Evolutionary conservation across 2,329 filamentous ascomycete species (phyloP).

Genomic region (Fusarium transvaalense): DNA sequence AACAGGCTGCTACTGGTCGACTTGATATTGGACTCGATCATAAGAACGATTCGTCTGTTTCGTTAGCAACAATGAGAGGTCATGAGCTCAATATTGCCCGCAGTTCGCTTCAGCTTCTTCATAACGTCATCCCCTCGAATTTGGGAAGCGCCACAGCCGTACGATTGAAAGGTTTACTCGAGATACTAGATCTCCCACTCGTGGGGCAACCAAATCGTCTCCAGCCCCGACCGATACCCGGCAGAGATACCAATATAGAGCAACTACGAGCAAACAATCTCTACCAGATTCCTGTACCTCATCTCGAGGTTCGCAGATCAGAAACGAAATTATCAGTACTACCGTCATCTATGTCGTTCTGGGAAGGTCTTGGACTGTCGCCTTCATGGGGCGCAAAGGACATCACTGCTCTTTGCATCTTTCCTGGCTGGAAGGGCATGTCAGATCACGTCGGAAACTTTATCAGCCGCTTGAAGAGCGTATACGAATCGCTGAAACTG

Average conservation of each 20-base stretch:
- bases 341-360: constrained; percentile 80
- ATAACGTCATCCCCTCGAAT: constrained; percentile 58
- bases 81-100: constrained; percentile 61
- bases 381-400: constrained; percentile 80
- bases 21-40: constrained; percentile 53
- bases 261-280: constrained; percentile 64
- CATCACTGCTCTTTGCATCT: constrained; percentile 76
- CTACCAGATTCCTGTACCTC: constrained; percentile 75
- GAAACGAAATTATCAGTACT: constrained; percentile 79
- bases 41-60: constrained; percentile 31
- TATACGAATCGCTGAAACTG: constrained; percentile 80
- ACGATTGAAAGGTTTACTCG: constrained; percentile 63
- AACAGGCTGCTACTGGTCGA: constrained; percentile 72
- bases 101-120: constrained; percentile 63
- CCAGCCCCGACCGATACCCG: constrained; percentile 61
- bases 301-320: constrained; percentile 77
- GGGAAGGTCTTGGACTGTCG: constrained; percentile 82
- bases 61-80: constrained; percentile 52
- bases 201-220: constrained; percentile 65
- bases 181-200: constrained; percentile 69
- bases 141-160: constrained; percentile 57
- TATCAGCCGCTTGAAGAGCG: constrained; percentile 74
- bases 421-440: constrained; percentile 74
- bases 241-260: constrained; percentile 58
- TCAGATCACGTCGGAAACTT: constrained; percentile 72